Conservation (phyloP, 2,329 filamentous ascomycete species). For the Diplodia sapinea region DNA sequence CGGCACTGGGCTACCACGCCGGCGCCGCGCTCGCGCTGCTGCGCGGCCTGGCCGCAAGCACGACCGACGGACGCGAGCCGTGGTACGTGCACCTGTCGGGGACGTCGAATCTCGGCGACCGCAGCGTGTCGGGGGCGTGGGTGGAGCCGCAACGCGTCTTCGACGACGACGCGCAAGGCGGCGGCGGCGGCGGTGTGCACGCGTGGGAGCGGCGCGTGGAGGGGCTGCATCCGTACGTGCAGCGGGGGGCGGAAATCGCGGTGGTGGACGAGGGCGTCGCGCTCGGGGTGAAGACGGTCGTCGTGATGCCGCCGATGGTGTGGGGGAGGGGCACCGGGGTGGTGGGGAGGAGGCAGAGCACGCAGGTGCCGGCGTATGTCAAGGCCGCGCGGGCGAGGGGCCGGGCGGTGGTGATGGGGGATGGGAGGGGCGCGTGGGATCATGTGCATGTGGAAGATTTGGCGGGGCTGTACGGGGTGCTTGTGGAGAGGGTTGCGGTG, state of each 20-base stretch:
- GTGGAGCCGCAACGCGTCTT: conserved; percentile 29
- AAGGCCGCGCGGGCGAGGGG: not conserved
- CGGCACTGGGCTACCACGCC: conserved; percentile 34
- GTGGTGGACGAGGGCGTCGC: conserved; percentile 13
- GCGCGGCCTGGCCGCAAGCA: conserved; percentile 31
- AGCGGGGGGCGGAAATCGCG: conserved; percentile 34
- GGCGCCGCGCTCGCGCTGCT: conserved; percentile 27
- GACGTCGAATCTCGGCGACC: conserved; percentile 34
- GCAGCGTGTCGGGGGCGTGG: conserved; percentile 30
- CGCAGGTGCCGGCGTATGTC: conserved; percentile 34
- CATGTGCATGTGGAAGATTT: conserved; percentile 31
- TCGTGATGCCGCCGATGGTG: conserved; percentile 29
- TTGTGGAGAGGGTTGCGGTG: not conserved
- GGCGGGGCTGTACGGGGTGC: conserved; percentile 25
- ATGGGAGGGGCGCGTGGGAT: conserved; percentile 25
- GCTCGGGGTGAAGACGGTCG: conserved; percentile 1
- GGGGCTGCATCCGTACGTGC: conserved; percentile 31
- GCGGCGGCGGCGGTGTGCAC: conserved; percentile 33
- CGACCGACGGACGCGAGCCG: not conserved
- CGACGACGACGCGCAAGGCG: conserved; percentile 34
- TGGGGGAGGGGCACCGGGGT: conserved; percentile 36
- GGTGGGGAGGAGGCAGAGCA: conserved; percentile 34
- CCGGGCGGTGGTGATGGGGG: conserved; percentile 10
- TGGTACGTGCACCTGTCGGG: conserved; percentile 36
- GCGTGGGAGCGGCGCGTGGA: conserved; percentile 33